Evolutionary conservation across 148 eudicot species (phyloP).

Genomic region (Selenicereus undatus): DNA sequence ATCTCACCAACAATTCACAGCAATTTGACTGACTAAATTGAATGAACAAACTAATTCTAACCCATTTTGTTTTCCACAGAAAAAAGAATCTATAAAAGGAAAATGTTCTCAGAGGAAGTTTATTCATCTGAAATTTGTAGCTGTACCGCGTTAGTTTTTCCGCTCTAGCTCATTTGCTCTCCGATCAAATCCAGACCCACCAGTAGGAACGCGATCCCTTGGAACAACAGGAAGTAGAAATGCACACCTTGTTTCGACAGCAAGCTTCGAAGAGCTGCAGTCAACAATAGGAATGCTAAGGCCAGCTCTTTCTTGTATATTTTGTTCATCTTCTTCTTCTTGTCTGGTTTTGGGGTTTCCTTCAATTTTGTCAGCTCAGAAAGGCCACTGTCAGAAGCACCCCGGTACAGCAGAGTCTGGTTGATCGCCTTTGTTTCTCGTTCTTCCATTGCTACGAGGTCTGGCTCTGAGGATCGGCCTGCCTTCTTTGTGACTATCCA

Average conservation of each 20-base stretch:
- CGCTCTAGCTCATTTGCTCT: conserved; percentile 57
- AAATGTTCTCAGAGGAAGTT: conserved; percentile 24
- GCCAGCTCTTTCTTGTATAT: conserved; percentile 67
- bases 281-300: conserved; percentile 58
- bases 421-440: conserved; percentile 46
- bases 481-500: conserved; percentile 85
- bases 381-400: conserved; percentile 47
- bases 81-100: conserved; percentile 23
- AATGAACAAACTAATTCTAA: not conserved
- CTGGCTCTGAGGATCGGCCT: conserved; percentile 68
- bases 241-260: conserved; percentile 82
- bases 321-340: conserved; percentile 40
- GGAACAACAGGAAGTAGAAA: conserved; percentile 73
- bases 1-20: not conserved
- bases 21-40: not conserved
- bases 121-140: conserved; percentile 31
- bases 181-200: conserved; percentile 85
- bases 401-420: conserved; percentile 33
- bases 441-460: conserved; percentile 46
- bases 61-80: not conserved
- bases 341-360: conserved; percentile 33
- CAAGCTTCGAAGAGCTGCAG: conserved; percentile 70
- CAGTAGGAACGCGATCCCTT: conserved; percentile 67
- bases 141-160: conserved; percentile 25
- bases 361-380: conserved; percentile 44